Percentiles rank a stretch among this genome's conserved stretches.
Conservation (phyloP, 2,329 filamentous ascomycete genomes). For the Beauveria sp. region DNA sequence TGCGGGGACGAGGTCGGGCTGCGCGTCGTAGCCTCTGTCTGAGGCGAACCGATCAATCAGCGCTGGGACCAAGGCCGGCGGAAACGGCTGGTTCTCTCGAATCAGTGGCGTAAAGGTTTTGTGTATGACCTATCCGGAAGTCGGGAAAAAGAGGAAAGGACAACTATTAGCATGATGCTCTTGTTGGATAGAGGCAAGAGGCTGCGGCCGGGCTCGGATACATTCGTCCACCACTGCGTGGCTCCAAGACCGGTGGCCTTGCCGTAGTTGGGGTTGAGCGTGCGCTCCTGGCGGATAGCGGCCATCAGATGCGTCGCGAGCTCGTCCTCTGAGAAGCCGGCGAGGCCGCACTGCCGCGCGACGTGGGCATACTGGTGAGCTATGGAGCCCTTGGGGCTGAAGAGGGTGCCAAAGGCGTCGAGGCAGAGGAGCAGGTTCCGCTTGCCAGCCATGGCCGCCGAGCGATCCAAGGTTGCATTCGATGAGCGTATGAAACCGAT, state of each 20-base stretch:
- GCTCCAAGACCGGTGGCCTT: conserved; percentile 41
- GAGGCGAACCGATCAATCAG: conserved; percentile 48
- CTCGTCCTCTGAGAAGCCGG: conserved; percentile 31
- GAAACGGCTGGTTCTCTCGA: conserved; percentile 26
- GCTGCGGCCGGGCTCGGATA: conserved; percentile 19
- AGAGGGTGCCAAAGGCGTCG: conserved; percentile 60
- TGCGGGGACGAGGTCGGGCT: conserved; percentile 36
- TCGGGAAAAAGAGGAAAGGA: background rate
- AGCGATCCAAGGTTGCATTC: background rate
- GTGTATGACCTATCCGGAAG: conserved; percentile 39
- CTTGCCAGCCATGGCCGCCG: background rate
- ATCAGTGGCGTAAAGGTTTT: conserved; percentile 42
- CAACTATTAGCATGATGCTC: background rate
- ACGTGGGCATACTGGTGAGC: conserved; percentile 45
- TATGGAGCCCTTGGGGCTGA: conserved; percentile 42
- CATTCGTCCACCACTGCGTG: conserved; percentile 52
- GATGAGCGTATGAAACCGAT: background rate
- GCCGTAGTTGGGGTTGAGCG: conserved; percentile 51
- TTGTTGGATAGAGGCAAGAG: background rate
- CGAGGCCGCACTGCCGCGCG: conserved; percentile 42
- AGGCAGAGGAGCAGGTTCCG: conserved; percentile 50
- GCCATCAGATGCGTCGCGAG: conserved; percentile 24
- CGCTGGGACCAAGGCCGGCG: conserved; percentile 35
- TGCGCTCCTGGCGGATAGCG: conserved; percentile 41
- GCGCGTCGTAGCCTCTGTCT: conserved; percentile 42